Evolutionary conservation across 495 filamentous ascomycete species (phyloP), one percentile per base, ranked within the genome.

Genomic region (Neurospora terricola): DNA sequence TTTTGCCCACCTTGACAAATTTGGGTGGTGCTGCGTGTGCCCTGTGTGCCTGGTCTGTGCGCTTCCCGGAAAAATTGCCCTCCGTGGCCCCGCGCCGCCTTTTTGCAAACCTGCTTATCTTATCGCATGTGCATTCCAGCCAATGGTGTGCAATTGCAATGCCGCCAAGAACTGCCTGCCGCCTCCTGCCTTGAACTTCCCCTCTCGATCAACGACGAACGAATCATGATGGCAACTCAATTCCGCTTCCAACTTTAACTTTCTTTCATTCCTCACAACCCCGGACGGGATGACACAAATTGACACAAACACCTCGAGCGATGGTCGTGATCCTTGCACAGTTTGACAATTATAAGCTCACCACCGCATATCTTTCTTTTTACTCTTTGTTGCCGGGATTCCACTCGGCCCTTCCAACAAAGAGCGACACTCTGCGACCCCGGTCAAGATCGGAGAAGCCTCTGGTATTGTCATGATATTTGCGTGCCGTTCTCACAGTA

Each of bases 1-100:
- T 76, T 79, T 79, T 75, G 73, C 75, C 75, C 73, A 72, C 75
- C 75, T 78, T 73, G 76, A 75, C 78, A 79, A 78, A 79, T 80
- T 80, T 80, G 77, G 74, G 71, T 77, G 71, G 74, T 74, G 74
- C 73, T 75, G 70, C 71, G 42, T 34, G 76, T 75, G 79, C 72
- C 70, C 72, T 75, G 79, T 75, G 78, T 66, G 54, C 30, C 54
- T 66, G 54, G 54, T 66, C 54, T 66, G 54, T 66, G 54, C 54
- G 27, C 3, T 4, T 0, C 9, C 12, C 54, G 54, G 54, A 66
- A 16, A 34, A 66, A 59, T 4, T 36, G 6, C 54, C 27, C 54
- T 66, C 54, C 54, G 54, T 34, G 27, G 54, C 27, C 4, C 54
- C 54, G 54, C 14, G 27, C 27, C 27, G 6, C 27, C 54, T 0